phyloP scores from a whole-genome alignment of 2,329 filamentous ascomycete genomes.

The Botryotinia globosa region DNA sequence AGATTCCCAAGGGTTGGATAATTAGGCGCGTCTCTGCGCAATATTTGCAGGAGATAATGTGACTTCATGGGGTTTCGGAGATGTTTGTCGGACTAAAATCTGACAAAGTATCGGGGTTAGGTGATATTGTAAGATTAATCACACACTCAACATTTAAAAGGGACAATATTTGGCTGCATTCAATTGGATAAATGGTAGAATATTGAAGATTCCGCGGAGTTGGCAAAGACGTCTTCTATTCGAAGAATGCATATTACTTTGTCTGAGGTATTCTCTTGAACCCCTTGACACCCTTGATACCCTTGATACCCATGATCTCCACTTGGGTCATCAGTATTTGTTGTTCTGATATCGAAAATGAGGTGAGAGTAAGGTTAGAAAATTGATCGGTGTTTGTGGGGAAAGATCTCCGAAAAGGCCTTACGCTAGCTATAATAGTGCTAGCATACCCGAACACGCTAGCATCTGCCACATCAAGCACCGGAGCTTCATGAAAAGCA shows the following conservation, averaged over 20 bases:
- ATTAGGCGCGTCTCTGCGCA: constrained; percentile 7
- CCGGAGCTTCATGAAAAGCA: not conserved
- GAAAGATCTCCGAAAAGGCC: constrained; percentile 1
- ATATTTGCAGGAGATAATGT: not conserved
- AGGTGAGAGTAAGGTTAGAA: not conserved
- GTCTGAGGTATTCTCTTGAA: not conserved
- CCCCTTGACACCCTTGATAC: not conserved
- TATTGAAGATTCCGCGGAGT: constrained; percentile 8
- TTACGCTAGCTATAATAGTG: not conserved
- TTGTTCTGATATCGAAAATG: not conserved
- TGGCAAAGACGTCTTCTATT: not conserved
- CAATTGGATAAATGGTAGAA: not conserved
- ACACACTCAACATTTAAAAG: not conserved
- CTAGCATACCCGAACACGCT: not conserved
- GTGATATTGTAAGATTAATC: constrained; percentile 8
- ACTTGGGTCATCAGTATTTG: not conserved
- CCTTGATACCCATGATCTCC: not conserved
- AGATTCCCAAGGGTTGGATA: not conserved
- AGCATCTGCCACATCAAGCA: not conserved
- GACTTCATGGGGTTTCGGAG: constrained; percentile 16
- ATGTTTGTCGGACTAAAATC: constrained; percentile 17
- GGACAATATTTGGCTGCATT: not conserved
- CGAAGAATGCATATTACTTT: not conserved
- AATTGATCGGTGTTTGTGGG: constrained; percentile 1
- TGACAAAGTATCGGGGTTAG: constrained; percentile 18